Evolutionary conservation across 2,329 filamentous ascomycete genomes (phyloP).

Genomic region (Exophiala sp.): DNA sequence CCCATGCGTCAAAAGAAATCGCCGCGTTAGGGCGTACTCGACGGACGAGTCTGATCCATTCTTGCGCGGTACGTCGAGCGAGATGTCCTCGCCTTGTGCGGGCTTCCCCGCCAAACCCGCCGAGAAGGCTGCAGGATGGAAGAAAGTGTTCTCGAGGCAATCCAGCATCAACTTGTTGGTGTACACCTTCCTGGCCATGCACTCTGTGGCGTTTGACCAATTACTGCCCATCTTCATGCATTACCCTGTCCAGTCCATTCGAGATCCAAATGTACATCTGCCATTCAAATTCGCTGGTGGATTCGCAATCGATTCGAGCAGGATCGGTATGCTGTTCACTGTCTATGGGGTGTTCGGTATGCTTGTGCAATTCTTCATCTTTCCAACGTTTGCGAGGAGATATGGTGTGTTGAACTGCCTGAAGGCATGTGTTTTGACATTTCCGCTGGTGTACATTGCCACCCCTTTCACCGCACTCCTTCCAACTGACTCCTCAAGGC

Average conservation of each 20-base stretch:
- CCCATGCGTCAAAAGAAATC: slow-evolving; percentile 32
- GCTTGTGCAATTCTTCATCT: slow-evolving; percentile 77
- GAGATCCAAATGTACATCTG: slow-evolving; percentile 52
- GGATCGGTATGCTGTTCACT: slow-evolving; percentile 81
- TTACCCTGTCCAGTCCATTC: slow-evolving; percentile 54
- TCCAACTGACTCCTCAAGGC: slow-evolving; percentile 46
- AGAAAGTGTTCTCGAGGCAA: slow-evolving; percentile 67
- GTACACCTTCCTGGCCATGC: slow-evolving; percentile 75
- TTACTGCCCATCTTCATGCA: slow-evolving; percentile 84
- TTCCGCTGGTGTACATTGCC: slow-evolving; percentile 71
- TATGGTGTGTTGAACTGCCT: slow-evolving; percentile 72
- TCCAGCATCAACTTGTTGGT: slow-evolving; percentile 67
- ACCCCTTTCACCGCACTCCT: slow-evolving; percentile 73
- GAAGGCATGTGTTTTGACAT: slow-evolving; percentile 58
- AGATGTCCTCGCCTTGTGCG: slow-evolving; percentile 17
- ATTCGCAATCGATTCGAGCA: slow-evolving; percentile 65
- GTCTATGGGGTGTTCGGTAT: slow-evolving; percentile 74
- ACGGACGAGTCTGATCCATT: slow-evolving; percentile 25
- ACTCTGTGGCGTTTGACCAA: slow-evolving; percentile 80
- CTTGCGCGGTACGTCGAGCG: slow-evolving; percentile 14
- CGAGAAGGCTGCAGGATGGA: slow-evolving; percentile 41
- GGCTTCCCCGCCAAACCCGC: slow-evolving; percentile 11
- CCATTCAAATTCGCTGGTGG: slow-evolving; percentile 80
- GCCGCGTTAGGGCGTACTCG: slow-evolving; percentile 27
- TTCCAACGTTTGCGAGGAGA: slow-evolving; percentile 65